phyloP scores from a whole-genome alignment of 305 asterid species.

The Fraxinus sp. region DNA sequence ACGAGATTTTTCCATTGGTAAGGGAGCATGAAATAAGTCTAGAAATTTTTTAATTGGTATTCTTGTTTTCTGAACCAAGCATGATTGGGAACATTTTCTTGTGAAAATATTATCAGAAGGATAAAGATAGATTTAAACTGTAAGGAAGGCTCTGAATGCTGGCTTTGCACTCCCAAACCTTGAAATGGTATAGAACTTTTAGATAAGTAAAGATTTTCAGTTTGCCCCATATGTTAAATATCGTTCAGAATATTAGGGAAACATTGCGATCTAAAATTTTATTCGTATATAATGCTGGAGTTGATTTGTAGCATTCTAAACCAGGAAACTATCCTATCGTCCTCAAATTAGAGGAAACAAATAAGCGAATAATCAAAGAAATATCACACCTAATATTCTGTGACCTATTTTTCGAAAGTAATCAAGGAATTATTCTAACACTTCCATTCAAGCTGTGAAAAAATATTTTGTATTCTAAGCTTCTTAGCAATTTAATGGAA shows the following conservation, averaged over 20 bases:
- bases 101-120: slow-evolving; percentile 5
- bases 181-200: background rate
- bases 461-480: background rate
- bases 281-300: background rate
- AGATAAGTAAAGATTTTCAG: background rate
- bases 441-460: background rate
- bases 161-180: background rate
- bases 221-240: background rate
- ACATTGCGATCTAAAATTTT: background rate
- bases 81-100: slow-evolving; percentile 15
- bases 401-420: background rate
- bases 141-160: background rate
- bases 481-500: background rate
- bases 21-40: slow-evolving; percentile 9
- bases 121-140: slow-evolving; percentile 8
- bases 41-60: slow-evolving; percentile 8
- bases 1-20: slow-evolving; percentile 14
- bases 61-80: background rate
- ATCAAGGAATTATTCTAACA: background rate
- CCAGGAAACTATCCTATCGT: background rate
- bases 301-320: background rate
- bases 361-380: background rate
- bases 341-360: background rate
- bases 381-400: background rate
- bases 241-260: background rate